A percentile compares a stretch with the other conserved stretches of the same genome.
Conservation (phyloP, 139 green algal species). For the Coccomyxa sp. region DNA sequence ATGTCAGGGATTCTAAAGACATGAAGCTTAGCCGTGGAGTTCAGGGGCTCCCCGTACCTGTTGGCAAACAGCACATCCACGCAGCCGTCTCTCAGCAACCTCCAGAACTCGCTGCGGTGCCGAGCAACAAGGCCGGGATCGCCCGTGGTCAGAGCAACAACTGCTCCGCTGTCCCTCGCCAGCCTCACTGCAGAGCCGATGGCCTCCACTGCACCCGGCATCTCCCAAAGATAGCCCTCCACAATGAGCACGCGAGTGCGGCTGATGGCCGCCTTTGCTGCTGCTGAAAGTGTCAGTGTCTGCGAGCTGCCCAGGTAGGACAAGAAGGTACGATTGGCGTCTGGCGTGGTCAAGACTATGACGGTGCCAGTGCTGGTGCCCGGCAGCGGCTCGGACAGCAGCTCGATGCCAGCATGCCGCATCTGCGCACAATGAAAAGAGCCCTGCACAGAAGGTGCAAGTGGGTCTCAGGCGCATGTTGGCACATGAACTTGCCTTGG, state of each 20-base stretch:
- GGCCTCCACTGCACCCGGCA: conserved; percentile 34
- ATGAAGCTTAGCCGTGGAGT: too few relatives aligned
- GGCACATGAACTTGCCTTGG: background rate
- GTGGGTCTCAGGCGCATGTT: background rate
- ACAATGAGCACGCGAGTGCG: conserved; percentile 58
- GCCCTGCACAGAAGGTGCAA: conserved; percentile 38
- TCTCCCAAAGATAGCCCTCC: conserved; percentile 81
- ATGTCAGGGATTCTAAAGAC: background rate
- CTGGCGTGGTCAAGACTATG: conserved; percentile 83
- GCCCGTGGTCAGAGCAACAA: conserved; percentile 80
- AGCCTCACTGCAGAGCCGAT: conserved; percentile 42
- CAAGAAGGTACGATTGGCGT: conserved; percentile 90
- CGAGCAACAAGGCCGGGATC: conserved; percentile 78
- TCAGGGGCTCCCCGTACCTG: conserved; percentile 1
- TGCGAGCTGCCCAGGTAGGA: conserved; percentile 62
- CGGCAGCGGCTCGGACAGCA: conserved; percentile 39
- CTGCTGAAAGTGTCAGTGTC: conserved; percentile 30
- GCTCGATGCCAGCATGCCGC: conserved; percentile 54
- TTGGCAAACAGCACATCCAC: conserved; percentile 86
- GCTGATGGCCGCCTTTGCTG: conserved; percentile 46
- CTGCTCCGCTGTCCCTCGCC: conserved; percentile 41
- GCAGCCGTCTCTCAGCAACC: conserved; percentile 37
- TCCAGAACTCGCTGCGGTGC: conserved; percentile 46
- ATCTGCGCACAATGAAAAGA: conserved; percentile 70
- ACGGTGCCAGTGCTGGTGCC: conserved; percentile 62